Base-by-base conservation (phyloP, 2,329 filamentous ascomycete genomes). In the Thermochaetoides dissita region DNA sequence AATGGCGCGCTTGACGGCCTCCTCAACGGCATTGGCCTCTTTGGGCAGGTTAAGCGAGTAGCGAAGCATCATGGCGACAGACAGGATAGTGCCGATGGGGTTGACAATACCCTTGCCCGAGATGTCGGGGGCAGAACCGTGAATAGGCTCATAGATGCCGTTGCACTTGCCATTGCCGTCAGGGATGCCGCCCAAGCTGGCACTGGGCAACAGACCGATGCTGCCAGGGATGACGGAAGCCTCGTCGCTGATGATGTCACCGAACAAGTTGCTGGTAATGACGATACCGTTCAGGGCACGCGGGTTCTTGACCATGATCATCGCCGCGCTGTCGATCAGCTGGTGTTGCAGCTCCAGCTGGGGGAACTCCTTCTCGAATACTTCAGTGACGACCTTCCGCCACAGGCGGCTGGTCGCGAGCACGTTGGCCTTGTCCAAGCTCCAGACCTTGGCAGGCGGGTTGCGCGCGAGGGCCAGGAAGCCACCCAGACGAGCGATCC, bases 81-180 rank as follows among this genome's bases (percentile, higher is more conserved):
- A 94, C 36, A 96, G 75, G 50, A 96, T 86, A 42, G 86, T 88
- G 39, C 88, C 89, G 46, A 96, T 72, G 31, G 89, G 89, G 70
- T 93, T 94, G 56, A 94, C 87, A 52, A 94, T 81, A 46, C 84
- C 84, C 66, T 93, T 75, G 51, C 89, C 88, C 2, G 84, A 86
- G 55, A 96, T 96, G 57, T 96, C 88, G 29, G 88, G 89, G 12
- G 89, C 89, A 37, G 84, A 91, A 33, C 85, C 88, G 62, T 98
- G 89, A 55, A 98, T 96, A 28, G 89, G 89, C 72, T 96, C 89
- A 61, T 94, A 98, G 57, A 96, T 94, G 54, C 87, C 89, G 60
- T 93, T 94, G 58, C 88, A 85, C 60, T 75, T 80, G 54, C 70
- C 74, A 69, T 86, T 84, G 42, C 84, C 84, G 60, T 93, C 86